Conservation (phyloP, 1,284 basidiomycete genomes). For the Vanrija pseudolonga region DNA sequence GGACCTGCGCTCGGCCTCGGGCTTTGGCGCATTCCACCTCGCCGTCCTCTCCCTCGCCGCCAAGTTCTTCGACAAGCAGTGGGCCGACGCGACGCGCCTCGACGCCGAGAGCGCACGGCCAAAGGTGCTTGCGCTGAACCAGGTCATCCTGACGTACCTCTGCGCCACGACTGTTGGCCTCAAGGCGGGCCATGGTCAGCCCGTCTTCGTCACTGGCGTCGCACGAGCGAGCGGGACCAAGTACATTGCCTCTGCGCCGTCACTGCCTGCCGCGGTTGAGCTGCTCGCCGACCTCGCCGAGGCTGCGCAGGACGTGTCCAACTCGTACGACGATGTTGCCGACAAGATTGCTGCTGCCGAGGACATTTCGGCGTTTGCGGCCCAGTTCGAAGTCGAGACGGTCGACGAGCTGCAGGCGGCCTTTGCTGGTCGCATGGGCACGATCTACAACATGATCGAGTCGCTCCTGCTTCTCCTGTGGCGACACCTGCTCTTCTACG, state of each 20-base stretch:
- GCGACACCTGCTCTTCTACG: constrained; percentile 67
- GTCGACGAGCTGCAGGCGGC: constrained; percentile 13
- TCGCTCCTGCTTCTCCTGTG: constrained; percentile 79
- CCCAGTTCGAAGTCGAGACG: constrained; percentile 6
- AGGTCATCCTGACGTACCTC: constrained; percentile 38
- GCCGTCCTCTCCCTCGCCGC: constrained; percentile 75
- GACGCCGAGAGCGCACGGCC: neutral
- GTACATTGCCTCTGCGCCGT: constrained; percentile 32
- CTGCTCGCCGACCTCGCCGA: constrained; percentile 35
- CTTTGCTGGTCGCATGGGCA: constrained; percentile 4
- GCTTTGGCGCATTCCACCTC: constrained; percentile 77
- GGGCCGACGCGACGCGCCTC: constrained; percentile 49
- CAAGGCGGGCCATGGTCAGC: constrained; percentile 32
- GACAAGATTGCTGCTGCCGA: constrained; percentile 28
- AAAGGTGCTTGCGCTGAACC: constrained; percentile 36
- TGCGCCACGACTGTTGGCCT: constrained; percentile 31
- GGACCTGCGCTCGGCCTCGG: constrained; percentile 67
- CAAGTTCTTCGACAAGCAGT: constrained; percentile 64
- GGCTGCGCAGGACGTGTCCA: constrained; percentile 24
- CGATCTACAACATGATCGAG: constrained; percentile 59
- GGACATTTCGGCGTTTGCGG: constrained; percentile 10
- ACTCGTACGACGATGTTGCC: constrained; percentile 27
- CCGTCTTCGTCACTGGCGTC: constrained; percentile 39
- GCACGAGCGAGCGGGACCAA: constrained; percentile 21
- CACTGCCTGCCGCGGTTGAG: constrained; percentile 28